A percentile compares a stretch with the other conserved stretches of the same genome.
phyloP scores from a whole-genome alignment of 768 basidiomycete species.

The Mycena olivaceomarginata region DNA sequence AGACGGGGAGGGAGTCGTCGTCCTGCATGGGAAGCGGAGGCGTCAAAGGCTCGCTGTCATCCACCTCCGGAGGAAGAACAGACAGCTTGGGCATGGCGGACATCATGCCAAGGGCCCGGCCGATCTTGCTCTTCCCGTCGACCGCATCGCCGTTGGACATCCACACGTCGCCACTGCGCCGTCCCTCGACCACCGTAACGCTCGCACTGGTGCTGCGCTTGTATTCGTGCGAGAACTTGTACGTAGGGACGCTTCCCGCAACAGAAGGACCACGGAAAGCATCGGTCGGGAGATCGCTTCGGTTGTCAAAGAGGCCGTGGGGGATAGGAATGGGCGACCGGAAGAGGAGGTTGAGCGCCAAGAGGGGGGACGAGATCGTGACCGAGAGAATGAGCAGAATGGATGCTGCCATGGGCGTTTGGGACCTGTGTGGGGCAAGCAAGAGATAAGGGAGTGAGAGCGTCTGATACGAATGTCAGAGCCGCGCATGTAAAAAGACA shows the following conservation, averaged over 20 bases:
- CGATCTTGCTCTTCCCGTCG: slow-evolving; percentile 77
- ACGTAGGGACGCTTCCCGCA: slow-evolving; percentile 60
- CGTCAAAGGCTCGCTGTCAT: slow-evolving; percentile 65
- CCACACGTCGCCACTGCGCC: slow-evolving; percentile 87
- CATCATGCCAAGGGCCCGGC: slow-evolving; percentile 79
- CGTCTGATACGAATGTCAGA: slow-evolving; percentile 58
- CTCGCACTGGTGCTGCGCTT: slow-evolving; percentile 80
- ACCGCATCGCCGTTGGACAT: slow-evolving; percentile 83
- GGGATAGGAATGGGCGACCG: slow-evolving; percentile 82
- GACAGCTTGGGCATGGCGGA: slow-evolving; percentile 80
- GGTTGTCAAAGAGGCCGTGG: slow-evolving; percentile 76
- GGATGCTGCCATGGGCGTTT: slow-evolving; percentile 61
- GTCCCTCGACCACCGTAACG: slow-evolving; percentile 81
- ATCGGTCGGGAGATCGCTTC: slow-evolving; percentile 62
- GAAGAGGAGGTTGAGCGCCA: slow-evolving; percentile 77
- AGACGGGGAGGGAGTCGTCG: slow-evolving; percentile 66
- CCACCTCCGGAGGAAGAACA: slow-evolving; percentile 76
- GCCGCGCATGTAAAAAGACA: neutral
- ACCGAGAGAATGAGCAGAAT: slow-evolving; percentile 78
- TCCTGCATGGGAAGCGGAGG: slow-evolving; percentile 79
- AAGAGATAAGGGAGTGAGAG: slow-evolving; percentile 80
- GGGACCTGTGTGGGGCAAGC: slow-evolving; percentile 60
- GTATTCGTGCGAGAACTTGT: slow-evolving; percentile 72
- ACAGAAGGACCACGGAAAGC: slow-evolving; percentile 67
- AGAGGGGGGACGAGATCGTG: slow-evolving; percentile 79